Evolutionary conservation across 1,284 basidiomycete species (phyloP).

Genomic region (Leccinum fallax): DNA sequence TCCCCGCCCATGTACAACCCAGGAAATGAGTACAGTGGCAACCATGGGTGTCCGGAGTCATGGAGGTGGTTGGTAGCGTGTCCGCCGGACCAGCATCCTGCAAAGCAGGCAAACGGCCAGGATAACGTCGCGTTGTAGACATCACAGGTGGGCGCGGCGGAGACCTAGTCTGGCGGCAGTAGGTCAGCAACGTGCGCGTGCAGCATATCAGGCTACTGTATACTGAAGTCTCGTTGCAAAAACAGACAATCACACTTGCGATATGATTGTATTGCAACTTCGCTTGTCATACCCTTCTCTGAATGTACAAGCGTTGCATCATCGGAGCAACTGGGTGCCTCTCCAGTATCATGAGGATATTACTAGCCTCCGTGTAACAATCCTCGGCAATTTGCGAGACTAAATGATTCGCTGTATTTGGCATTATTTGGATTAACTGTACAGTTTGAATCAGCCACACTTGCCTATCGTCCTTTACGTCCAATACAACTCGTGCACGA

Average conservation of each 20-base stretch:
- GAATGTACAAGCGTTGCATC: too few species aligned
- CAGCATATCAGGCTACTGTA: neutral
- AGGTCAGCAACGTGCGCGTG: neutral
- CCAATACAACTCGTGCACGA: conserved; percentile 43
- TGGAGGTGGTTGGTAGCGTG: conserved; percentile 62
- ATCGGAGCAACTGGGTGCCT: too few species aligned
- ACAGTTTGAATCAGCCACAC: conserved; percentile 37
- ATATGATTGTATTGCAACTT: too few species aligned
- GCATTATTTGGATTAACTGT: conserved; percentile 33
- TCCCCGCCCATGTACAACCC: too few species aligned
- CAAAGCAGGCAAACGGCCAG: conserved; percentile 76
- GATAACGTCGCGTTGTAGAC: conserved; percentile 62
- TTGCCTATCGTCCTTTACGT: conserved; percentile 32
- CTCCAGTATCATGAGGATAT: too few species aligned
- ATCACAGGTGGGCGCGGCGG: conserved; percentile 58
- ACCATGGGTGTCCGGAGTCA: conserved; percentile 49
- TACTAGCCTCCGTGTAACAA: too few species aligned
- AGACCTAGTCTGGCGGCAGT: conserved; percentile 27
- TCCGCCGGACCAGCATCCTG: conserved; percentile 69
- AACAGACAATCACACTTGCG: too few species aligned
- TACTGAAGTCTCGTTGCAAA: too few species aligned
- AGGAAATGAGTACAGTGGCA: too few species aligned
- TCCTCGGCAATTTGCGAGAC: neutral
- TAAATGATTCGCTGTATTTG: conserved; percentile 18
- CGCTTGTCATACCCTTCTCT: too few species aligned